phyloP scores from a whole-genome alignment of 345 rosid species.

The Anastatica hierochuntica region DNA sequence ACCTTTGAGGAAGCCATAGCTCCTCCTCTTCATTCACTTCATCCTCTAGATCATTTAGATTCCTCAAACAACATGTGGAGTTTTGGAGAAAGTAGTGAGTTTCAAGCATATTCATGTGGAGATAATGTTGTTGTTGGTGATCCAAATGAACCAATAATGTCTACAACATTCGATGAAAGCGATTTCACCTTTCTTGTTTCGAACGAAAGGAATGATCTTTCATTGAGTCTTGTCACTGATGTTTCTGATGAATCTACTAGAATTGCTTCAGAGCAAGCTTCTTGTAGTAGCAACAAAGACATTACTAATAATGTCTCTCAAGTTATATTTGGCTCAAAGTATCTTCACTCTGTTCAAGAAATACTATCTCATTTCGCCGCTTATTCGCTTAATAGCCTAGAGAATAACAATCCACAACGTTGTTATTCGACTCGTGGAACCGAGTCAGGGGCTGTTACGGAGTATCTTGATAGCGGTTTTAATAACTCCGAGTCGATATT shows the following conservation, averaged over 20 bases:
- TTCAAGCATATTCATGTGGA: slow-evolving; percentile 34
- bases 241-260: slow-evolving; percentile 39
- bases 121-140: slow-evolving; percentile 24
- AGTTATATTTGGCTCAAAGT: slow-evolving; percentile 51
- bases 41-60: slow-evolving; percentile 22
- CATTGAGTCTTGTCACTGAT: slow-evolving; percentile 64
- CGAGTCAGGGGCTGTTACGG: slow-evolving; percentile 20
- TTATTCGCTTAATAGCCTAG: slow-evolving; percentile 53
- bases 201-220: slow-evolving; percentile 46
- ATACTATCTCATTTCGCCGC: slow-evolving; percentile 74
- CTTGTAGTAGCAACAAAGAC: slow-evolving; percentile 42
- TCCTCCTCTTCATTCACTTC: slow-evolving; percentile 16
- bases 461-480: slow-evolving; percentile 25
- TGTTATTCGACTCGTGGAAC: slow-evolving; percentile 20
- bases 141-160: slow-evolving; percentile 39
- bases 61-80: slow-evolving; percentile 26
- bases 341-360: slow-evolving; percentile 66
- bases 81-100: slow-evolving; percentile 22
- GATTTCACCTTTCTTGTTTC: slow-evolving; percentile 23
- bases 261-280: slow-evolving; percentile 43
- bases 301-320: slow-evolving; percentile 35
- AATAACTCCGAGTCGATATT: slow-evolving; percentile 19
- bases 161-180: slow-evolving; percentile 26
- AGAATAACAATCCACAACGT: slow-evolving; percentile 16
- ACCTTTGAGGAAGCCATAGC: slow-evolving; percentile 16